phyloP scores from a whole-genome alignment of 148 eudicot genomes.

The Mesembryanthemum crystallinum region DNA sequence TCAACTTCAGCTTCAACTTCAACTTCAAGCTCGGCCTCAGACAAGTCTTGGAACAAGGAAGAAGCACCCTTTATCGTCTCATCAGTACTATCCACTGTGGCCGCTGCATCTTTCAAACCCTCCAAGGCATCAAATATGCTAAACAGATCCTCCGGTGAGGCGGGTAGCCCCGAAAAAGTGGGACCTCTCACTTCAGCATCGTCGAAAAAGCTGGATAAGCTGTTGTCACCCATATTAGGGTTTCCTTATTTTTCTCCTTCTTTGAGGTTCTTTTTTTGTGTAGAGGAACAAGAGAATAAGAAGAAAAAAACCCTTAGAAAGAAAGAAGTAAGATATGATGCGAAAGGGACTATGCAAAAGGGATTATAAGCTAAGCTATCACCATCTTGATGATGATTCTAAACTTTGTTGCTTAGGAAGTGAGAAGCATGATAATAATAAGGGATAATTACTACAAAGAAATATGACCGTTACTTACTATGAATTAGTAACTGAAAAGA shows the following conservation, averaged over 20 bases:
- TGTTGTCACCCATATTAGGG: conserved; percentile 30
- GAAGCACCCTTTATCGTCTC: background rate
- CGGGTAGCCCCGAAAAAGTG: conserved; percentile 18
- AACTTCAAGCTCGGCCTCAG: conserved; percentile 26
- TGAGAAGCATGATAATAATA: too few relatives aligned
- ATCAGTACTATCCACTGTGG: background rate
- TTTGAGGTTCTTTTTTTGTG: background rate
- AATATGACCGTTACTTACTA: background rate
- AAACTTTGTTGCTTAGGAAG: too few relatives aligned
- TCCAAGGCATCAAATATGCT: conserved; percentile 58
- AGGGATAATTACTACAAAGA: too few relatives aligned
- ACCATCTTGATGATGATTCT: conserved; percentile 21
- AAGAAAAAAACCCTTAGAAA: too few relatives aligned
- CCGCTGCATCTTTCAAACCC: conserved; percentile 26
- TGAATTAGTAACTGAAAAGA: too few relatives aligned
- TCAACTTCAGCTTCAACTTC: conserved; percentile 26
- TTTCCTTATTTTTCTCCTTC: background rate
- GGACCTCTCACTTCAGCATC: conserved; percentile 33
- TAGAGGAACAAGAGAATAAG: background rate
- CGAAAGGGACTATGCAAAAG: conserved; percentile 3
- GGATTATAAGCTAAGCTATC: conserved; percentile 20
- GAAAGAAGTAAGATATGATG: too few relatives aligned
- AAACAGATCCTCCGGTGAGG: conserved; percentile 47
- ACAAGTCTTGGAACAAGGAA: conserved; percentile 22
- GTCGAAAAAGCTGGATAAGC: conserved; percentile 39